Evolutionary conservation across 2,329 filamentous ascomycete genomes (phyloP).

Genomic region (Xylaria hypoxylon): DNA sequence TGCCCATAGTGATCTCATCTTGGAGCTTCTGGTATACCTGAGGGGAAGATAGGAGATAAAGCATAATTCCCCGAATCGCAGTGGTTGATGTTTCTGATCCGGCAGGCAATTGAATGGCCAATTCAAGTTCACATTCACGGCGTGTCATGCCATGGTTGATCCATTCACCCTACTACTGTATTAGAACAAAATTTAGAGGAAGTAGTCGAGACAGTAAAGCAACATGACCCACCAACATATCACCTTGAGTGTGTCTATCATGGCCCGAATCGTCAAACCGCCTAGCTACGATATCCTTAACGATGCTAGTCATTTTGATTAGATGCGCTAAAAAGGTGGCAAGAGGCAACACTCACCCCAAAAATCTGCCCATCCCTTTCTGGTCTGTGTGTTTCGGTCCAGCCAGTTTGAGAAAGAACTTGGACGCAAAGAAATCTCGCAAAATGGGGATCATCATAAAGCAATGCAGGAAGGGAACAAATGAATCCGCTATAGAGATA

Average conservation of each 20-base stretch:
- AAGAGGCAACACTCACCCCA: constrained; percentile 38
- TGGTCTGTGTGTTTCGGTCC: constrained; percentile 44
- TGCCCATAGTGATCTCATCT: constrained; percentile 38
- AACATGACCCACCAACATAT: constrained; percentile 42
- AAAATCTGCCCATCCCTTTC: constrained; percentile 44
- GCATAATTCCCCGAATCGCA: constrained; percentile 41
- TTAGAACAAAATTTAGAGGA: not conserved
- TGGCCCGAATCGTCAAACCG: constrained; percentile 35
- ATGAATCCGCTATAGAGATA: constrained; percentile 40
- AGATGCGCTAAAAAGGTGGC: not conserved
- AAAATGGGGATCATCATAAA: constrained; percentile 44
- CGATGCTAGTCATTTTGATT: constrained; percentile 32
- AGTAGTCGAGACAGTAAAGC: not conserved
- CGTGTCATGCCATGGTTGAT: constrained; percentile 44
- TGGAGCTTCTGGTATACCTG: constrained; percentile 39
- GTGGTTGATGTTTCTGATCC: constrained; percentile 44
- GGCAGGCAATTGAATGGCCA: constrained; percentile 44
- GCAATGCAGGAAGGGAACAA: constrained; percentile 42
- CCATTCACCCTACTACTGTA: constrained; percentile 43
- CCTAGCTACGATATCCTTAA: constrained; percentile 39
- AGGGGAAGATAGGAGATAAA: constrained; percentile 41
- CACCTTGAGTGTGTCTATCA: constrained; percentile 18
- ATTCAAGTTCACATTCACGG: constrained; percentile 44
- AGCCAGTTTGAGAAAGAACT: constrained; percentile 41
- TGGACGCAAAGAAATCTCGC: constrained; percentile 42